Evolutionary conservation across 805 yeast species (phyloP).

Genomic region (Wickerhamiella occidentalis): DNA sequence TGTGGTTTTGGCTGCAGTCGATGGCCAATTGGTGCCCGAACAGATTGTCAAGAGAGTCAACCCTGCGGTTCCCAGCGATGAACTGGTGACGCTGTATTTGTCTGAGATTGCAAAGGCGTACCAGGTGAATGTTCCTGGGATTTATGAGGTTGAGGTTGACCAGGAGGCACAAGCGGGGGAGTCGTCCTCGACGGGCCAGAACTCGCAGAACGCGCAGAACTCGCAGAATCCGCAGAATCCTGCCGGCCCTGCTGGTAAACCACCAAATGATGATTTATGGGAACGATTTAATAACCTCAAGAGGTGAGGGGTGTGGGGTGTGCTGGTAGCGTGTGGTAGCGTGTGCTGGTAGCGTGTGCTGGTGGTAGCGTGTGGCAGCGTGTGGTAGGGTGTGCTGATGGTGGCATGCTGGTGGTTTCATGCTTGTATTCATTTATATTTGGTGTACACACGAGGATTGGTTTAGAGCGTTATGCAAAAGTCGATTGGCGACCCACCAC

Average conservation of each 20-base stretch:
- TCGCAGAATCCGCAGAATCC: too few species aligned
- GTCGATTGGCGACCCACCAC: too few species aligned
- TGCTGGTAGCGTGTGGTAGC: too few species aligned
- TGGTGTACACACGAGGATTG: too few species aligned
- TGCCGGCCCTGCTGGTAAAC: constrained; percentile 22
- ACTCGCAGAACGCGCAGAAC: too few species aligned
- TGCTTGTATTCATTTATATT: too few species aligned
- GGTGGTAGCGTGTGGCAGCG: too few species aligned
- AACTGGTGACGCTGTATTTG: constrained; percentile 56
- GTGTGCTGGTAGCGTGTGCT: too few species aligned
- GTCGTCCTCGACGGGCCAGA: too few species aligned
- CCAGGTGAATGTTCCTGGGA: constrained; percentile 56
- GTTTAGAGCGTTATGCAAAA: too few species aligned
- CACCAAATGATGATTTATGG: constrained; percentile 21
- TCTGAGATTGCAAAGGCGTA: constrained; percentile 74
- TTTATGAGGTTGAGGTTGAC: constrained; percentile 23
- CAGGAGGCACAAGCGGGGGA: constrained; percentile 20
- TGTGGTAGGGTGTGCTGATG: too few species aligned
- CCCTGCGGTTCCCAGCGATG: constrained; percentile 53
- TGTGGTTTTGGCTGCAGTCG: constrained; percentile 43
- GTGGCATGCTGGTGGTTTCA: too few species aligned
- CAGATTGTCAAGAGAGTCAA: constrained; percentile 51
- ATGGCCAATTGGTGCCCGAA: constrained; percentile 51
- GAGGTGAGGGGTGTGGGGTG: background rate
- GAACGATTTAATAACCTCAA: constrained; percentile 22